phyloP scores from a whole-genome alignment of 2,329 filamentous ascomycete genomes.

The Fusarium mundagurra region DNA sequence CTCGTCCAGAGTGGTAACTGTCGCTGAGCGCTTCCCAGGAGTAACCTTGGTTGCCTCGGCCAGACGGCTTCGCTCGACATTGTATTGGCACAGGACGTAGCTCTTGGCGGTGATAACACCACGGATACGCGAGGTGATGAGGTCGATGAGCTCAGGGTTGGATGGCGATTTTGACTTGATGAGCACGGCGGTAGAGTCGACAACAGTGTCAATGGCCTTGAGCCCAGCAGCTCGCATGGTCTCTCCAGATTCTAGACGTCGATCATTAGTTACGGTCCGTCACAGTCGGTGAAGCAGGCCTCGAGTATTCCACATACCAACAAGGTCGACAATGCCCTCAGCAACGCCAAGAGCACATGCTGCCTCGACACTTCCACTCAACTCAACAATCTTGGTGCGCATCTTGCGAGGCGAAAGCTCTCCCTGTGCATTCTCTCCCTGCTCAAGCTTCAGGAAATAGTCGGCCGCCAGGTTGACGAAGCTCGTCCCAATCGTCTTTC shows the following conservation, averaged over 20 bases:
- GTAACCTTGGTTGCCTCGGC: constrained; percentile 78
- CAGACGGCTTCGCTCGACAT: constrained; percentile 79
- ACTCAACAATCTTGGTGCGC: constrained; percentile 89
- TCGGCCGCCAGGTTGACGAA: constrained; percentile 85
- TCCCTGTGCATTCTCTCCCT: constrained; percentile 55
- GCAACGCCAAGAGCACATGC: constrained; percentile 95
- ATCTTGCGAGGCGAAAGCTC: constrained; percentile 61
- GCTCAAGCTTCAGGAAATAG: constrained; percentile 85
- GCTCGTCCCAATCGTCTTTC: constrained; percentile 94
- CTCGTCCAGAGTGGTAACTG: constrained; percentile 87
- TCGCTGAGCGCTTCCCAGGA: constrained; percentile 92
- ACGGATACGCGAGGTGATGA: constrained; percentile 86
- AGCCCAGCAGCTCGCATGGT: constrained; percentile 97
- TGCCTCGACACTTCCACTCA: constrained; percentile 96
- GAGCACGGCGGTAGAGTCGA: constrained; percentile 86
- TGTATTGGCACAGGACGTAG: constrained; percentile 97
- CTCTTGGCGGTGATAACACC: constrained; percentile 96
- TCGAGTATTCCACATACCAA: constrained; percentile 73
- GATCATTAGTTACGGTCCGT: constrained; percentile 20
- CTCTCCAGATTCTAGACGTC: constrained; percentile 83
- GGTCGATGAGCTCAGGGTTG: constrained; percentile 80
- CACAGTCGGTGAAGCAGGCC: background rate
- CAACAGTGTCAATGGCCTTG: constrained; percentile 92
- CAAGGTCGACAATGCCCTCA: constrained; percentile 96
- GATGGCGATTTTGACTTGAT: constrained; percentile 89